Evolutionary conservation across 805 yeast genomes (phyloP).

Genomic region (Osmozyma mogii): DNA sequence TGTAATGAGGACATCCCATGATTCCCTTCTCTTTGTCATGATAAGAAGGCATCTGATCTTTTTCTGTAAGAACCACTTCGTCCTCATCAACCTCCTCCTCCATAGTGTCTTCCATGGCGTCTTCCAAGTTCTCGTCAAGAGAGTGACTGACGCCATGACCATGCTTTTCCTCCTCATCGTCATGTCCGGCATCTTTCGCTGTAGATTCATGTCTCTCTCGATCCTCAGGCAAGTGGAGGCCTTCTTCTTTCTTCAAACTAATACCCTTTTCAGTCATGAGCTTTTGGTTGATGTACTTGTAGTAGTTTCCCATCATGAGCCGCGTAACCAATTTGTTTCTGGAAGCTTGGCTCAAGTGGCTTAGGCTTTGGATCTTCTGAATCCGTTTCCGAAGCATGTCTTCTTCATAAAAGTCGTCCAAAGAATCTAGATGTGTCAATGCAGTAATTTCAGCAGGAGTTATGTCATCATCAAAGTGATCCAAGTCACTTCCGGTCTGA

Average conservation of each 20-base stretch:
- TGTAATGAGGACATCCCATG: conserved; percentile 79
- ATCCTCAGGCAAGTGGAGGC: conserved; percentile 2
- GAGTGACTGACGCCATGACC: background rate
- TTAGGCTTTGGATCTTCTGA: conserved; percentile 35
- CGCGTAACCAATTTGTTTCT: conserved; percentile 49
- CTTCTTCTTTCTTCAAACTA: background rate
- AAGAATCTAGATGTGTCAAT: conserved; percentile 28
- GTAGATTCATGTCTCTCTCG: conserved; percentile 3
- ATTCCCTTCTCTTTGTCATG: conserved; percentile 34
- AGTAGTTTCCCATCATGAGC: conserved; percentile 62
- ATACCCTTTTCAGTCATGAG: conserved; percentile 5
- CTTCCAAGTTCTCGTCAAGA: background rate
- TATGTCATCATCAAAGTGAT: conserved; percentile 29
- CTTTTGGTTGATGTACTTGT: conserved; percentile 37
- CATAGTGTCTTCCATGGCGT: conserved; percentile 2
- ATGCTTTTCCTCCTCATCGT: conserved; percentile 1
- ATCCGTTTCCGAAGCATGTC: conserved; percentile 40
- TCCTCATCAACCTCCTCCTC: conserved; percentile 16
- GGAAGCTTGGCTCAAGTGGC: conserved; percentile 30
- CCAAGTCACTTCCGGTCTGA: conserved; percentile 10
- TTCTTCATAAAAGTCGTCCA: conserved; percentile 31
- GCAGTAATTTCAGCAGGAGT: conserved; percentile 26
- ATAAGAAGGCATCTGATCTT: conserved; percentile 43
- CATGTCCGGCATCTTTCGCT: conserved; percentile 2
- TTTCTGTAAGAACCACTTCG: conserved; percentile 39